Base-by-base conservation (phyloP, 495 filamentous ascomycete genomes). In the Jackrogersella minutella region DNA sequence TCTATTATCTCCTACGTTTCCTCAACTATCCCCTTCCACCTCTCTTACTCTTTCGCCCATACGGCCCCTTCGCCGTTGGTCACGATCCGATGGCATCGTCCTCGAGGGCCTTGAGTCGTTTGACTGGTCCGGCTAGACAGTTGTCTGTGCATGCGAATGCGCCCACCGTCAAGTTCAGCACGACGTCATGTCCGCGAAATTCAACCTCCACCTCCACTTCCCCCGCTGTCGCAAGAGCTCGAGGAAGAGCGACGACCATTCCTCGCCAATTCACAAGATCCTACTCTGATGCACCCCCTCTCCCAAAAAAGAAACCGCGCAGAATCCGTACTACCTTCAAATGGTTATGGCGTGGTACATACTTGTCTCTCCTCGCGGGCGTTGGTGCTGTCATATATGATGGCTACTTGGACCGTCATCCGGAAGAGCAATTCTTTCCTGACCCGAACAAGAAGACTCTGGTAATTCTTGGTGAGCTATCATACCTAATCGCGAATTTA, bases 381-480 rank as follows among this genome's bases (percentile, higher is more conserved):
- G 73, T 88, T 34, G 91, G 79, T 44, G 90, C 87, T 64, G 76
- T 95, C 51, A 88, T 86, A 54, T 97, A 93, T 76, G 87, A 86
- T 68, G 90, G 97, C 75, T 97, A 92, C 77, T 78, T 86, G 28
- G 86, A 90, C 66, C 87, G 93, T 59, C 85, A 93, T 77, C 95
- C 94, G 5, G 84, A 84, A 14, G 90, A 95, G 30, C 95, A 98
- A 81, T 78, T 83, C 36, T 84, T 87, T 57, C 88, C 92, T 26
- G 93, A 97, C 79, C 88, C 93, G 60, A 78, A 72, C 52, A 99
- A 98, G 91, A 98, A 98, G 85, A 99, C 93, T 17, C 84, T 99
- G 26, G 96, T 99, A 13, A 88, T 99, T 73, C 85, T 99, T 36
- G 95, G 95, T 97, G 87, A 78, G 88, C 63, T 16, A 60, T 62